Evolutionary conservation across 257 asterid genomes (phyloP), one percentile per base, ranked within the genome.

Genomic region (Nicotiana knightiana): DNA sequence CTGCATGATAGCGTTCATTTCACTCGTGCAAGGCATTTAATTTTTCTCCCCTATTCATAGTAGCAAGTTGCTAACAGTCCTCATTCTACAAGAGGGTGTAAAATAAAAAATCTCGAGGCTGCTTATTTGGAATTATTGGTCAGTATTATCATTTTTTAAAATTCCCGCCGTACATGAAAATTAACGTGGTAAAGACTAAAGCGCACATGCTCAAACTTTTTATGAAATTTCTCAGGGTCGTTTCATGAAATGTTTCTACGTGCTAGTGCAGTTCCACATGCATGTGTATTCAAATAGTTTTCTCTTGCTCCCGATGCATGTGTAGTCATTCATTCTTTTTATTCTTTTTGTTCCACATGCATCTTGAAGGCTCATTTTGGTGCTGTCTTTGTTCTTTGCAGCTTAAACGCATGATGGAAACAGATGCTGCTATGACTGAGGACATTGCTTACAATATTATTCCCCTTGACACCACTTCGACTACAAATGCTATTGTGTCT

Each of bases 401-500:
- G 99, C 77, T 94, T 89, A 96, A 93, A 89, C 97, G 92, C 32
- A 92, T 96, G 88, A 94, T 96, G 90, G 95, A 92, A 89, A 89
- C 93, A 39, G 99, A 96, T 92, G 98, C 98, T 79, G 98, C 98
- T 58, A 96, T 96, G 99, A 88, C 91, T n/a, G 98, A 96, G 87
- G 99, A 96, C 91, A 80, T 91, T 78, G 88, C 99, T 21, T 94
- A 91, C 78, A 96, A 96, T 83, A 96, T 96, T 82, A 96, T 96
- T 86, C 99, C 99, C 67, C 87, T 96, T 83, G 99, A 94, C 87
- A 95, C 93, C 83, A 90, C 98, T 83, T 85, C 89, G 53, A 81
- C 91, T 54, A 87, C 99, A 83, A 94, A 94, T 85, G 91, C 91
- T 16, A 93, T 94, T 46, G 91, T 79, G 51, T 90, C 89, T 86